Evolutionary conservation across 2,329 filamentous ascomycete species (phyloP), one percentile per base, ranked within the genome.

Genomic region (Xylariaceae sp.): DNA sequence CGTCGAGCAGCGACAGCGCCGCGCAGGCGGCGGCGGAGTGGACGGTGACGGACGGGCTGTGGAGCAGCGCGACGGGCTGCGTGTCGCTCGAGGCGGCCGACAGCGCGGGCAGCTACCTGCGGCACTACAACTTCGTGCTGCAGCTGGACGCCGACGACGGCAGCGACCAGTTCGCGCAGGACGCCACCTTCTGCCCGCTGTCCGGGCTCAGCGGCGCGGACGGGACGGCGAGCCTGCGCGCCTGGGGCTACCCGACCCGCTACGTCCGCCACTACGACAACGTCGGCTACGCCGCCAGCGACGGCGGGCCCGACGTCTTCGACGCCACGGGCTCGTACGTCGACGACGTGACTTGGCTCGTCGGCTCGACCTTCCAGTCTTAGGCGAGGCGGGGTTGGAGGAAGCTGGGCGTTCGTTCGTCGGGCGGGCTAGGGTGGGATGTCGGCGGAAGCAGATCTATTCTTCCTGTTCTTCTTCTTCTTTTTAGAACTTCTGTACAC

Each of bases 181-280:
- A 80, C 30, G 73, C 76, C 6, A 80, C 77, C 0, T 80, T 80
- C 55, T 80, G 77, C 48, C 61, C 72, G 0, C 62, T 70, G 50
- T 37, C 63, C 1, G 68, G 67, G 0, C 55, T 80, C 15, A 70
- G 53, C 42, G 69, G 71, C 4, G 25, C 33, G 31, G 73, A 70
- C 5, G n/a, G n/a, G n/a, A n/a, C n/a, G n/a, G 67, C 40, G 40
- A 66, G 73, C 0, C 60, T 80, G 19, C 62, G 70, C 4, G 61
- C 73, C 2, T 80, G 75, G 75, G 65, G 60, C 27, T 77, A 75
- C 45, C 75, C 77, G 0, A 77, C 74, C 0, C 64, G 75, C 28
- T 78, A 61, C 37, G 58, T 77, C 46, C 65, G 77, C 15, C 74
- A 79, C 46, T 77, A 64, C 40, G 45, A 50, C 30, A 75, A 59